Base-by-base conservation (phyloP, 306 rosid genomes). In the Trifolium repens region DNA sequence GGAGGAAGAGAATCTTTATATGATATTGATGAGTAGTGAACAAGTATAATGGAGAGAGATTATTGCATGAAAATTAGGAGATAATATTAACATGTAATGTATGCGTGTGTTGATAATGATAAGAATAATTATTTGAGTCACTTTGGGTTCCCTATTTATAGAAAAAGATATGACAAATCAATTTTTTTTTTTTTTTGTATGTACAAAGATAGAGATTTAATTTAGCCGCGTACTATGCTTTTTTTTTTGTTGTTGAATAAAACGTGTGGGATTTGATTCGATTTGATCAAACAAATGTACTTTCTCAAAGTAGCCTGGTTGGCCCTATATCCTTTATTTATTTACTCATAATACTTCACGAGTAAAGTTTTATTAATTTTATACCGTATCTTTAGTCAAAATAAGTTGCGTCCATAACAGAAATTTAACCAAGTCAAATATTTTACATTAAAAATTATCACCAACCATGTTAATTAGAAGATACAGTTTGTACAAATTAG, bases 21-120 rank as follows among this genome's bases (percentile, higher is more conserved):
- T 15, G 79, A 66, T 5, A 22, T 22, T 22, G 30, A 53, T 53
- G 60, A 44, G 49, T 44, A 44, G 42, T 39, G 67, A 24, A 43
- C 30, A 43, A 43, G 49, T 43, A 3, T 16, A 0, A 1, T 14
- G 0, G 8, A 22, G 69, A 67, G 19, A 67, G 17, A 67, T 27
- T 43, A 19, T n/a, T 74, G 81, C 66, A 46, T 47, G 74, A 17
- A 61, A 66, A 57, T 8, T 26, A 34, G 60, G 55, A 32, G 26
- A 60, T 47, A 27, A 59, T 35, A 30, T 27, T 59, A 59, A 27
- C 19, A 5, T 30, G n/a, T 47, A 7, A 1, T 46, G n/a, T 46
- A 46, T 52, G 26, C 8, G 59, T 53, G 27, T 22, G 19, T 32
- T 32, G 40, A 53, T 72, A n/a, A 72, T 62, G 65, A 64, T 63